Evolutionary conservation across 2,329 filamentous ascomycete genomes (phyloP), one percentile per base, ranked within the genome.

Genomic region (Didymellaceae sp.): DNA sequence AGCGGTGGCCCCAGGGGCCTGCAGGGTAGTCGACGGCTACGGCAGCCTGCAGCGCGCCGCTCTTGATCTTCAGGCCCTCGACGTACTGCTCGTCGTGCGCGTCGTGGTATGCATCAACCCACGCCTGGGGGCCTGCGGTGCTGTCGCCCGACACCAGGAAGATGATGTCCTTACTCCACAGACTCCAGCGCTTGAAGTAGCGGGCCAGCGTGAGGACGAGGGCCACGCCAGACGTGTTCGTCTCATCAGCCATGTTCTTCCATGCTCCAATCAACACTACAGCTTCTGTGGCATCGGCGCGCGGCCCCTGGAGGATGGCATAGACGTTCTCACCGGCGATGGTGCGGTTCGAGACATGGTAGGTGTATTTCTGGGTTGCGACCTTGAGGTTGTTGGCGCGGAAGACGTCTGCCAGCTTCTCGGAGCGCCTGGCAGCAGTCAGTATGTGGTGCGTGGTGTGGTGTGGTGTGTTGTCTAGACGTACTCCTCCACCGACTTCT

Each of bases 161-260:
- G 51, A 99, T 93, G 61, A 99, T 96, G 72, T 99, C 94, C 75
- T 99, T 99, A 52, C 92, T 97, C 94, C 94, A 99, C 21, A 99
- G 81, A 44, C 91, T 97, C 94, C 94, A 99, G 62, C 88, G 85
- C 75, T 95, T 96, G 77, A 99, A 97, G 75, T 99, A 99, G 59
- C 94, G 85, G 21, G 91, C 90, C 61, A 99, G 76, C 0, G 93
- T 92, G 64, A 99, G 77, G 2, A 91, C 87, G 24, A 99, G 81
- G 6, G 91, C 87, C 5, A 99, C 86, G 14, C 93, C 94, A 54
- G 92, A 94, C 57, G 87, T 82, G 75, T 99, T 99, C 61, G 92
- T 75, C 61, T 88, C 82, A 20, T 83, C 86, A 46, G 90, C 84
- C 61, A 89, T 87, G 61, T 92, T 97, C 68, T 81, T 86, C 91